These are phyloP conservation scores for Corinectria fuckeliana DNA, from an alignment of 2,329 filamentous ascomycete genomes.

Conservation along the genomic window DNA sequence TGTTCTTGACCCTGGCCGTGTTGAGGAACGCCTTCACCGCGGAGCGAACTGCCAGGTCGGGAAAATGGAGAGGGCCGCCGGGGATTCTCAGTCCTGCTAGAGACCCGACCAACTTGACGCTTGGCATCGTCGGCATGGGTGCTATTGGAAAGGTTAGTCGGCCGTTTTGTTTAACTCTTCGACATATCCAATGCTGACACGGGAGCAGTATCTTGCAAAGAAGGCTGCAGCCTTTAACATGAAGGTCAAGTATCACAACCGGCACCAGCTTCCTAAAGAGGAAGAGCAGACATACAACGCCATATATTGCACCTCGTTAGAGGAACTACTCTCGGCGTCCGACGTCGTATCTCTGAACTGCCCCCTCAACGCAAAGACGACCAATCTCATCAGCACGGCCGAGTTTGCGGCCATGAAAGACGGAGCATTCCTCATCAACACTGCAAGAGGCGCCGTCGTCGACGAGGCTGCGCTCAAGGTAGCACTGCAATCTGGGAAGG, in stretches of 20 bases:
- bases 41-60: constrained; percentile 45
- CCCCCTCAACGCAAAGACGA: constrained; percentile 49
- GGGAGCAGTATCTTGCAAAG: constrained; percentile 44
- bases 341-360: constrained; percentile 48
- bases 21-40: constrained; percentile 52
- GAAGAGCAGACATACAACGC: constrained; percentile 43
- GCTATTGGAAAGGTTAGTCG: constrained; percentile 45
- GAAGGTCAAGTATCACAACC: constrained; percentile 50
- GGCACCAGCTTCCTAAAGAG: constrained; percentile 40
- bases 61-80: constrained; percentile 43
- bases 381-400: constrained; percentile 43
- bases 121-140: constrained; percentile 55
- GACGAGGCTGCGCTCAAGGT: constrained; percentile 53
- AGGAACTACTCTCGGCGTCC: constrained; percentile 45
- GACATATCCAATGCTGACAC: background rate
- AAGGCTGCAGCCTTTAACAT: constrained; percentile 49
- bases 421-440: constrained; percentile 54
- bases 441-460: constrained; percentile 54
- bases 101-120: constrained; percentile 48
- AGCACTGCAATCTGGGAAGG: constrained; percentile 52
- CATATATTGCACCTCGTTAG: constrained; percentile 44
- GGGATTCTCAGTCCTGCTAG: constrained; percentile 39
- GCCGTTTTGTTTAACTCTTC: background rate
- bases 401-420: constrained; percentile 55
- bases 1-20: constrained; percentile 40